Conservation (phyloP, 176 grass and related monocot genomes). For the Cymbopogon citratus region DNA sequence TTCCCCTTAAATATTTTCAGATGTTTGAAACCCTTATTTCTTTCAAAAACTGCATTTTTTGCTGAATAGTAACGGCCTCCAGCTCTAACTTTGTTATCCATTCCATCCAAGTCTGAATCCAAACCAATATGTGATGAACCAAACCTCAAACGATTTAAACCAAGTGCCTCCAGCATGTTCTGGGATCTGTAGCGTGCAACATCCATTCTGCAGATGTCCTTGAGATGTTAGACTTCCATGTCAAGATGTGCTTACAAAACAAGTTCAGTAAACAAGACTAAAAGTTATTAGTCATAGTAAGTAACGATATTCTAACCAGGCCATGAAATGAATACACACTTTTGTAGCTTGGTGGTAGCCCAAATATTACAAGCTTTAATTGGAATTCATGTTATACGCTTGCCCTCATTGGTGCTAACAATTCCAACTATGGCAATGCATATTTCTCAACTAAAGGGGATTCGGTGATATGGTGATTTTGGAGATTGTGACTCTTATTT, state of each 20-base stretch:
- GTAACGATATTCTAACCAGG: background rate
- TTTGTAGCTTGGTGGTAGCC: background rate
- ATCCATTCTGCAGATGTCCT: slow-evolving; percentile 78
- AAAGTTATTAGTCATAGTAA: background rate
- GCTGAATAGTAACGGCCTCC: slow-evolving; percentile 69
- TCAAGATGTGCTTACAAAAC: background rate
- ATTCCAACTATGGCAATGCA: background rate
- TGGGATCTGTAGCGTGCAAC: slow-evolving; percentile 82
- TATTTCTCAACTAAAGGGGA: background rate
- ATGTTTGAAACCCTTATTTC: slow-evolving; percentile 77
- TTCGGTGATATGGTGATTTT: background rate
- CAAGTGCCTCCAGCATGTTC: slow-evolving; percentile 31
- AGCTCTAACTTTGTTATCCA: slow-evolving; percentile 65
- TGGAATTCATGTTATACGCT: background rate
- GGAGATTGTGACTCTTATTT: background rate
- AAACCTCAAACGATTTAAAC: slow-evolving; percentile 38
- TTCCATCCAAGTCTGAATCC: slow-evolving; percentile 72
- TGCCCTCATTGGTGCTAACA: background rate
- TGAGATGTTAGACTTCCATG: slow-evolving; percentile 30
- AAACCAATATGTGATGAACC: slow-evolving; percentile 41
- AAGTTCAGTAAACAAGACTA: slow-evolving; percentile 10
- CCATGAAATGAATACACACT: background rate
- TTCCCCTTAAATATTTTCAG: slow-evolving; percentile 58
- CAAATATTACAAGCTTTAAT: background rate
- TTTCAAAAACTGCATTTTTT: slow-evolving; percentile 62